These are phyloP conservation scores for Immersiporthe knoxdaviesiana DNA, from an alignment of 2,329 filamentous ascomycete species.

Conservation along the genomic window DNA sequence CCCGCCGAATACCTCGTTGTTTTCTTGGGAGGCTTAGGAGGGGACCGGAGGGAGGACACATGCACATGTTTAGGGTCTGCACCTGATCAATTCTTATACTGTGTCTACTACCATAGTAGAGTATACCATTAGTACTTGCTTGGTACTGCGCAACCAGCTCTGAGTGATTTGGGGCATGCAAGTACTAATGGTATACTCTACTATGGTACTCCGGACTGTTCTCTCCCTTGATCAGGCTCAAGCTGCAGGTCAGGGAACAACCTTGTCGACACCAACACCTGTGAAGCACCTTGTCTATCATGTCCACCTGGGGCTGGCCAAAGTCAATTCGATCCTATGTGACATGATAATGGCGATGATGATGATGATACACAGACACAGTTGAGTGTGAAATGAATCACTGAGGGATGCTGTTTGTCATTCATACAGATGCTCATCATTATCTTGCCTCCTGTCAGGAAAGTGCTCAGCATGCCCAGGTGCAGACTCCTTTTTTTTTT, in stretches of 20 bases:
- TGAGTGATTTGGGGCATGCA: background rate
- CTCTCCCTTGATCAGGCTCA: background rate
- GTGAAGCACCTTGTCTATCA: conserved; percentile 2
- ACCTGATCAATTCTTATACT: background rate
- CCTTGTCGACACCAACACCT: background rate
- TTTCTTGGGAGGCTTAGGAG: background rate
- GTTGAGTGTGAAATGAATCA: too few species aligned
- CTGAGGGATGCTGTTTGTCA: too few species aligned
- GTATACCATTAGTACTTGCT: too few species aligned
- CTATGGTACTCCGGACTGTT: too few species aligned
- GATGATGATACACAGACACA: too few species aligned
- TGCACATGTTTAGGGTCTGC: background rate
- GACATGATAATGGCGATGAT: too few species aligned
- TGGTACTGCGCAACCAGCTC: background rate
- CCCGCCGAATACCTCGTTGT: conserved; percentile 3
- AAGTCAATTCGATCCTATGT: background rate
- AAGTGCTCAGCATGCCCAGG: too few species aligned
- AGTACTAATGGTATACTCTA: background rate
- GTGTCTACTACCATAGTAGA: background rate
- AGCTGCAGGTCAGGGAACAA: background rate
- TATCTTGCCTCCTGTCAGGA: too few species aligned
- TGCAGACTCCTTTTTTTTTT: too few species aligned
- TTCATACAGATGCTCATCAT: too few species aligned
- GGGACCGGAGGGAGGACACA: background rate
- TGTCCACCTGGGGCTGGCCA: background rate